A percentile compares a stretch with the other conserved stretches of the same genome.
These are phyloP conservation scores for Cladosporium sp. DNA, from an alignment of 2,329 filamentous ascomycete genomes.

Conservation along the genomic window DNA sequence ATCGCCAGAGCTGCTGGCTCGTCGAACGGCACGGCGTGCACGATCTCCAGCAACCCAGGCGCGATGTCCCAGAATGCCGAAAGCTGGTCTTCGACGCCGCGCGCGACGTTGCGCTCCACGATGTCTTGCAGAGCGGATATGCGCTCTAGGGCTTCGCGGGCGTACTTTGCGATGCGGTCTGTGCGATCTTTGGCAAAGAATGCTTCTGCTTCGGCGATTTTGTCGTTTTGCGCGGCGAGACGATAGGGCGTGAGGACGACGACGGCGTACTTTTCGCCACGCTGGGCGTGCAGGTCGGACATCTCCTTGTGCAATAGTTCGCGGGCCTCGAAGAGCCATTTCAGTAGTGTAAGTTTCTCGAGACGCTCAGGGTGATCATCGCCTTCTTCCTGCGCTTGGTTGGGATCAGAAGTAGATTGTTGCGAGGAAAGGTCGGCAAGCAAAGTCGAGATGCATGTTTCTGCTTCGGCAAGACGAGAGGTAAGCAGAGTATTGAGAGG, in stretches of 20 bases:
- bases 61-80: constrained; percentile 98
- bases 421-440: constrained; percentile 71
- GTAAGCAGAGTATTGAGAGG: constrained; percentile 80
- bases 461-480: constrained; percentile 71
- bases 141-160: constrained; percentile 70
- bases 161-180: constrained; percentile 69
- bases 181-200: constrained; percentile 79
- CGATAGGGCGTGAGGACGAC: constrained; percentile 82
- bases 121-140: constrained; percentile 75
- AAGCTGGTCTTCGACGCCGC: constrained; percentile 87
- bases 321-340: constrained; percentile 96
- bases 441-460: constrained; percentile 74
- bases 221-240: constrained; percentile 70
- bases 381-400: constrained; percentile 89
- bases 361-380: constrained; percentile 92
- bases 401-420: constrained; percentile 67
- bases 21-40: constrained; percentile 74
- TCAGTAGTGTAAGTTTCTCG: constrained; percentile 90
- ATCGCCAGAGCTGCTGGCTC: constrained; percentile 29
- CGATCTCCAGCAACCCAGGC: constrained; percentile 72
- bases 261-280: constrained; percentile 78
- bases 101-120: constrained; percentile 79
- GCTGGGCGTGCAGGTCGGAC: constrained; percentile 80
- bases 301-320: constrained; percentile 82
- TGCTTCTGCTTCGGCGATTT: constrained; percentile 71